These are phyloP conservation scores for Leptodermis oblonga DNA, from an alignment of 257 asterid species.

Conservation along the genomic window DNA sequence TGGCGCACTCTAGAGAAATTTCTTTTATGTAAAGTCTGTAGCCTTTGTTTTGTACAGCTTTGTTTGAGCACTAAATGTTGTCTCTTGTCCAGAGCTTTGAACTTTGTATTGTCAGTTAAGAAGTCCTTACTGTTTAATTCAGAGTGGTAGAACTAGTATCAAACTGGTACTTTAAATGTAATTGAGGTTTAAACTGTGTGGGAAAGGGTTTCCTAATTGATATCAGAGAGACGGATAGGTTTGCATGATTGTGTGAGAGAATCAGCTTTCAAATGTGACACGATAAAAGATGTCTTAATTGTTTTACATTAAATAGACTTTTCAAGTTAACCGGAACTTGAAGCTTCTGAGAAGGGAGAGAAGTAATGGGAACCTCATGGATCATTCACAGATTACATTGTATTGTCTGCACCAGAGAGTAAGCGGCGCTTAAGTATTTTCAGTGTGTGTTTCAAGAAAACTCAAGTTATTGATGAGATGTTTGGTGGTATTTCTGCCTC, in stretches of 20 bases:
- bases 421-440: background rate
- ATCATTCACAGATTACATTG: background rate
- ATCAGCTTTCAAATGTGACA: background rate
- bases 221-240: background rate
- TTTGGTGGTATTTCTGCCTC: background rate
- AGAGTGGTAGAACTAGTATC: background rate
- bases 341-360: background rate
- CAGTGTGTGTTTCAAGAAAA: background rate
- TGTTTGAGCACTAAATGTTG: background rate
- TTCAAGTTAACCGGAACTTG: background rate
- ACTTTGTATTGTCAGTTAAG: no score
- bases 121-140: no score
- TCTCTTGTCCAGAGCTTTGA: background rate
- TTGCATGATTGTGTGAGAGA: background rate
- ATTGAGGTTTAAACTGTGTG: background rate
- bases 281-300: background rate
- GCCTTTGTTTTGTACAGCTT: background rate
- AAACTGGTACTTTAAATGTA: background rate
- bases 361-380: background rate
- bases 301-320: background rate
- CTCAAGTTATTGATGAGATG: background rate
- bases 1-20: no score
- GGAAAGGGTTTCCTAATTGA: background rate
- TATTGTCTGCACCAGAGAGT: background rate
- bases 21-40: background rate